phyloP scores from a whole-genome alignment of 768 basidiomycete genomes.

The Amanita subjunquillea region DNA sequence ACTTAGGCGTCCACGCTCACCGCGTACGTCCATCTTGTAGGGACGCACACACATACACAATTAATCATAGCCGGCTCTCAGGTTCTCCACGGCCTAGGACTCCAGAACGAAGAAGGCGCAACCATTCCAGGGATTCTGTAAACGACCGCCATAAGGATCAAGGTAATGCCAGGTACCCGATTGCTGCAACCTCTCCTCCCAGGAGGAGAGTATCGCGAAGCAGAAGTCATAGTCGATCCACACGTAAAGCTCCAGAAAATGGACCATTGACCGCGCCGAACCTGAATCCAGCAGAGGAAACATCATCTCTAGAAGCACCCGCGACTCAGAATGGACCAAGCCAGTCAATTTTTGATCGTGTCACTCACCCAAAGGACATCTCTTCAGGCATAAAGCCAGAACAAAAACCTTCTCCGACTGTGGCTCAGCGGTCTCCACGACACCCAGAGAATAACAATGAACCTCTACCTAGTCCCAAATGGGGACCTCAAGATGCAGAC shows the following conservation, averaged over 20 bases:
- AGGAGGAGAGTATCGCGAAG: not conserved
- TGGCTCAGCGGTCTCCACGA: not conserved
- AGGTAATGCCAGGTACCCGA: not conserved
- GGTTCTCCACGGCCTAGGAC: conserved; percentile 4
- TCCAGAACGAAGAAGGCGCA: not conserved
- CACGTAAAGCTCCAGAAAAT: not conserved
- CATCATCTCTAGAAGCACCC: not conserved
- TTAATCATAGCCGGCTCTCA: not conserved
- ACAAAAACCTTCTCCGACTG: not conserved
- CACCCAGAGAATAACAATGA: conserved; percentile 6
- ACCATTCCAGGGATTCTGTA: not conserved
- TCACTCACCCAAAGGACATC: not conserved
- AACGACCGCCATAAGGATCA: not conserved
- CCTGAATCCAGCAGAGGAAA: not conserved
- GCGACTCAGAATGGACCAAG: not conserved
- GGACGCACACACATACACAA: not conserved
- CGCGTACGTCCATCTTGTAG: not conserved
- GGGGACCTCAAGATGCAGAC: conserved; percentile 11
- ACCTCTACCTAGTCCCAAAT: conserved; percentile 8
- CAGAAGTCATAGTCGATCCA: not conserved
- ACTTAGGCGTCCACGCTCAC: not conserved
- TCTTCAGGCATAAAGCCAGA: not conserved
- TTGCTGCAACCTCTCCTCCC: conserved; percentile 1
- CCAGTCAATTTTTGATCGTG: not conserved
- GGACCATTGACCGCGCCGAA: not conserved